phyloP scores from a whole-genome alignment of 768 basidiomycete species.

The Mycena haematopus region DNA sequence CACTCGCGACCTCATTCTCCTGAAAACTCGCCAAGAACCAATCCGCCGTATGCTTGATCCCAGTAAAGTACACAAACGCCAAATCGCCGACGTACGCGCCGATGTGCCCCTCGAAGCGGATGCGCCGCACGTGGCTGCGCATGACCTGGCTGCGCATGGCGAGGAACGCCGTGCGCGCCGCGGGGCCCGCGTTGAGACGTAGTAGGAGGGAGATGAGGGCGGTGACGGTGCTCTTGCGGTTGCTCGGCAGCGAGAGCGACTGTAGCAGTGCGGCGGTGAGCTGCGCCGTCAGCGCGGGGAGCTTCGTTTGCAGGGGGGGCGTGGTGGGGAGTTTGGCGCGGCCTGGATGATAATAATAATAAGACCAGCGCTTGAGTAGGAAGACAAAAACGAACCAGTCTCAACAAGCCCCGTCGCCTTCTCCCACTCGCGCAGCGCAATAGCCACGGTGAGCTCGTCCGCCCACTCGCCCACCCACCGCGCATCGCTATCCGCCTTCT shows the following conservation, averaged over 20 bases:
- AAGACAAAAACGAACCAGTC: no score
- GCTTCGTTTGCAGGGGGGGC: constrained; percentile 61
- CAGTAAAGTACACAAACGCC: constrained; percentile 88
- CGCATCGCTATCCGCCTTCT: constrained; percentile 79
- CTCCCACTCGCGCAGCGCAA: constrained; percentile 88
- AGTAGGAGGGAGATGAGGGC: constrained; percentile 74
- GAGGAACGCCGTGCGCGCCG: constrained; percentile 85
- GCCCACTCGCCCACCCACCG: constrained; percentile 92
- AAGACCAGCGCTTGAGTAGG: no score
- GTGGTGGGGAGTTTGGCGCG: constrained; percentile 66
- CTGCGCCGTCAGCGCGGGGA: constrained; percentile 69
- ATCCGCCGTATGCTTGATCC: constrained; percentile 96
- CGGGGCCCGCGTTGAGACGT: constrained; percentile 75
- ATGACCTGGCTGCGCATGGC: constrained; percentile 78
- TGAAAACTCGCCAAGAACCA: constrained; percentile 97
- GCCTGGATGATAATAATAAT: no score
- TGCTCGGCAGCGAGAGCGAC: constrained; percentile 74
- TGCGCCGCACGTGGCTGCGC: constrained; percentile 79
- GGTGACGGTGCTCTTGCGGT: constrained; percentile 79
- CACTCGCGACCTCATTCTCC: constrained; percentile 92
- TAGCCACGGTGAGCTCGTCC: constrained; percentile 90
- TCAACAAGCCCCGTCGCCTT: constrained; percentile 86
- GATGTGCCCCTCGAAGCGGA: constrained; percentile 90
- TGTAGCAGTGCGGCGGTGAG: constrained; percentile 74
- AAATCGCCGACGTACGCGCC: constrained; percentile 86